Evolutionary conservation across 2,329 filamentous ascomycete genomes (phyloP).

Genomic region (Microdochium trichocladiopsis): DNA sequence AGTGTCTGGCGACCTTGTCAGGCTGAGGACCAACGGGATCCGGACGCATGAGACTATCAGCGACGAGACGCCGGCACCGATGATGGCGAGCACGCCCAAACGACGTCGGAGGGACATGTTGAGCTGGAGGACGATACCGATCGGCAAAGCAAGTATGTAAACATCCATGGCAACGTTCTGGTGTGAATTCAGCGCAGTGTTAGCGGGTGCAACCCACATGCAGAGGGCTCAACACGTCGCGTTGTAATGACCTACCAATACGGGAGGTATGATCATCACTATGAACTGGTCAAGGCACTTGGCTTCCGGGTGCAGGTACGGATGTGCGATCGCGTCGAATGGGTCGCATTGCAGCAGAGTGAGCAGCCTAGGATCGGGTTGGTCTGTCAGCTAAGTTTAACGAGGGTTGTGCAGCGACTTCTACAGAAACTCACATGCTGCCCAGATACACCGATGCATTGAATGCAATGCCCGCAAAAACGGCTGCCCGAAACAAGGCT

Average conservation of each 20-base stretch:
- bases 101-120: conserved; percentile 4
- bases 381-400: too few species aligned
- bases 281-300: not conserved
- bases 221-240: not conserved
- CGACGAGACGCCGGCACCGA: conserved; percentile 4
- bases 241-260: not conserved
- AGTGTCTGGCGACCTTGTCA: not conserved
- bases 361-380: not conserved
- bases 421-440: not conserved
- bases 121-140: conserved; percentile 3
- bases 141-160: conserved; percentile 4
- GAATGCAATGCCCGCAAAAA: not conserved
- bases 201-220: too few species aligned
- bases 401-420: too few species aligned
- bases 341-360: not conserved
- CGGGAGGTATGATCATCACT: conserved; percentile 1
- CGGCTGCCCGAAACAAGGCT: not conserved
- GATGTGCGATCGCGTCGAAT: not conserved
- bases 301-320: not conserved
- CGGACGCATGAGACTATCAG: conserved; percentile 3
- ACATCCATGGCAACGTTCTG: conserved; percentile 5
- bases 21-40: conserved; percentile 1
- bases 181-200: too few species aligned
- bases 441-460: not conserved
- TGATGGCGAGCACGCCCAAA: conserved; percentile 2